Base-by-base conservation (phyloP, 2,329 filamentous ascomycete genomes). In the Neofusicoccum parvum region DNA sequence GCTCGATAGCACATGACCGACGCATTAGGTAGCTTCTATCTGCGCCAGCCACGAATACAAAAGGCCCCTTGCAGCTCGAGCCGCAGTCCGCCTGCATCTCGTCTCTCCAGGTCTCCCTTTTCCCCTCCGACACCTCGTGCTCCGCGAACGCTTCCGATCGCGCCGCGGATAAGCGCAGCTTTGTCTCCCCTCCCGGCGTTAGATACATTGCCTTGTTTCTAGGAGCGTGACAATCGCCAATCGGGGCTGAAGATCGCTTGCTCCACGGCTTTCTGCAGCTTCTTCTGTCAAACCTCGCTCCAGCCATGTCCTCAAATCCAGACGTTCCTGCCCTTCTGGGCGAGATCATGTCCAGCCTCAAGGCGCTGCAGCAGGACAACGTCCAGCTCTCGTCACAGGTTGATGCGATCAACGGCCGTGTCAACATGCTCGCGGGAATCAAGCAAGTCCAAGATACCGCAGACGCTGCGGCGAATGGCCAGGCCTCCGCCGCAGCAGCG, bases 381-480 rank as follows among this genome's bases (percentile, higher is more conserved):
- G 76, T 79, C 49, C 78, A 83, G 45, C 81, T 89, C 50, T 80
- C 85, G 43, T 81, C 84, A 50, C 81, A 82, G 58, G 82, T 89
- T 48, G 86, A 88, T 74, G 81, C 82, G 49, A 87, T 89, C 75
- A 85, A 86, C 69, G 86, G 85, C 59, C 82, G 86, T 64, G 84
- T 89, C 66, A 88, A 89, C 72, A 83, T 86, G 53, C 78, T 88
- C 37, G 82, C 85, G 34, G 84, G 85, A 53, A 81, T 88, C 70
- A 87, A 87, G 75, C 81, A 85, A 69, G 77, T 86, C 37, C 79
- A 82, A 67, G 84, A 86, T 68, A 81, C 80, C 62, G 82, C 83
- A 56, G 84, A 86, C 68, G 80, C 80, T 60, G 82, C 83, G 56
- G 37, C 68, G 27, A 67, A 68, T 66, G 69, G 66, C 36, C 59